Base-by-base conservation (phyloP, 192 early-diverging fungal genomes). In the Funneliformis geosporum region DNA sequence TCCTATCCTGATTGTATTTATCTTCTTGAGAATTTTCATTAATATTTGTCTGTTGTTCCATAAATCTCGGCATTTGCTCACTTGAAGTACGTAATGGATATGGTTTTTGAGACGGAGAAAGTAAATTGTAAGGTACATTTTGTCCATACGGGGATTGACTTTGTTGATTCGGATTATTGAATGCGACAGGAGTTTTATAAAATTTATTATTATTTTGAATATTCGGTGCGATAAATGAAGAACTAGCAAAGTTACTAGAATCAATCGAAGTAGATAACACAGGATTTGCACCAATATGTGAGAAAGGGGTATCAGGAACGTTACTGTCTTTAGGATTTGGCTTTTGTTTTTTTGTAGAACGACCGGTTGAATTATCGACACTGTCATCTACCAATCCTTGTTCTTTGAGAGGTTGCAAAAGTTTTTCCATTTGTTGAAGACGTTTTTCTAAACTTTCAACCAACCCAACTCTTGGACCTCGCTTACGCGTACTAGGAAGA, bases 391-490 rank as follows among this genome's bases (percentile, higher is more conserved):
- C 71, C 0, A 81, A 33, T 4, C 82, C 73, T 76, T 81, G 67
- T 67, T 75, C 70, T 38, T 79, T 82, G 5, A 79, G 66, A 2
- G 77, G 87, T 38, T 87, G 83, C 44, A 95, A 83, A 65, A 94
- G 60, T 40, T 88, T 86, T 79, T 95, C 94, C 92, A 95, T 93
- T 67, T 92, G 89, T 75, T 92, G 90, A 38, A 95, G 79, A 42
- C 92, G 88, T 55, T 91, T 90, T 80, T 95, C 93, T 10, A 95
- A 81, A 5, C 90, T 86, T 77, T 92, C 93, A 59, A 95, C 93
- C 78, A 94, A 93, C 4, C 93, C 93, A 46, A 90, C 91, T 16
- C 95, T 91, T 39, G 95, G 96, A 1, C 96, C 95, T 59, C 95
- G 88, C 83, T 96, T 96, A 83, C 96, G 95, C 80, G 92, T 93